Evolutionary conservation across 2,329 filamentous ascomycete genomes (phyloP).

Genomic region (Xylariomycetidae sp.): DNA sequence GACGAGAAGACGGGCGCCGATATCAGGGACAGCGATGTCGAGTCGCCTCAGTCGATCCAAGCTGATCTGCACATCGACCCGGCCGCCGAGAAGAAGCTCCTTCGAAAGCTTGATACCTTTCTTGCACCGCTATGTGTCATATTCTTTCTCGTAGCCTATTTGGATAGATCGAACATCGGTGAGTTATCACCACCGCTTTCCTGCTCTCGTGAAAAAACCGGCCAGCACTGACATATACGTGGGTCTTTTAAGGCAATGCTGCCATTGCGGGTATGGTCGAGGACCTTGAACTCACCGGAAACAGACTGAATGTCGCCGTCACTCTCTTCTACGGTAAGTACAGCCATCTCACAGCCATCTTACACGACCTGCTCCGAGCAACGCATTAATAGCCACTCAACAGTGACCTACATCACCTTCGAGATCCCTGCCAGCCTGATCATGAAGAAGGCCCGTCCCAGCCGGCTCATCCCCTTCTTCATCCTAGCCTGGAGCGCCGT

Average conservation of each 20-base stretch:
- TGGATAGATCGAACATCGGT: constrained; percentile 14
- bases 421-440: constrained; percentile 24
- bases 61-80: constrained; percentile 7
- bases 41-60: constrained; percentile 1
- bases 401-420: constrained; percentile 19
- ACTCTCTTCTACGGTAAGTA: constrained; percentile 10
- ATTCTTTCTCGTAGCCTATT: constrained; percentile 12
- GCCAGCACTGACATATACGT: no score
- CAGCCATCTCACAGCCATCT: no score
- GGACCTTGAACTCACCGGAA: constrained; percentile 9
- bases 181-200: background rate
- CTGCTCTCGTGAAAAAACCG: no score
- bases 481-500: constrained; percentile 45
- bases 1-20: constrained; percentile 5
- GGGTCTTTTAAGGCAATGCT: constrained; percentile 11
- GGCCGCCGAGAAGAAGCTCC: constrained; percentile 6
- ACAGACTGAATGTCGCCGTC: constrained; percentile 11
- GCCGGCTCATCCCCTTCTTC: constrained; percentile 44
- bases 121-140: constrained; percentile 11
- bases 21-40: constrained; percentile 4
- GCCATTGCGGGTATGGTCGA: constrained; percentile 13
- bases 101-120: constrained; percentile 11
- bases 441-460: constrained; percentile 41
- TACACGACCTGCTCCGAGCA: background rate
- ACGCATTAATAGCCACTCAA: background rate